A percentile compares a stretch with the other conserved stretches of the same genome.
phyloP scores from a whole-genome alignment of 306 rosid species.

The Glycine soja region DNA sequence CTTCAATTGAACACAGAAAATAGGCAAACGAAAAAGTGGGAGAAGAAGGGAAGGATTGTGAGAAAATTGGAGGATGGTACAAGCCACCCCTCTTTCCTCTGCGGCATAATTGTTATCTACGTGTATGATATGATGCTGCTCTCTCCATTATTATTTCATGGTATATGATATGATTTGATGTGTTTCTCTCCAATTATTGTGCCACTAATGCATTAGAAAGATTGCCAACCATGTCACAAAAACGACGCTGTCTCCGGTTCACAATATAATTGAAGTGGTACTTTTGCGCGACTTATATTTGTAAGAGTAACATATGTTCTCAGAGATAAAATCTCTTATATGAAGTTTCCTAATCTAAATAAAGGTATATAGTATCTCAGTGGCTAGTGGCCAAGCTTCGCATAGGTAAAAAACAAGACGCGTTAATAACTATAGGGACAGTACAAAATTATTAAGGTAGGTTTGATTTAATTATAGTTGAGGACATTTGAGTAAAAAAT shows the following conservation, averaged over 20 bases:
- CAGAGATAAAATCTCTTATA: no score
- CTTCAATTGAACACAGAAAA: not conserved
- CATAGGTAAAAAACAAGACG: not conserved
- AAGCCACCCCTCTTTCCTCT: constrained; percentile 27
- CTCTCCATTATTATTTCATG: constrained; percentile 47
- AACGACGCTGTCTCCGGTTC: constrained; percentile 10
- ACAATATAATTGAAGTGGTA: constrained; percentile 32
- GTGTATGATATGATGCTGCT: constrained; percentile 51
- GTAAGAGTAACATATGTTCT: no score
- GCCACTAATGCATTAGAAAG: constrained; percentile 47
- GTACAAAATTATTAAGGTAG: no score
- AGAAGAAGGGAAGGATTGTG: no score
- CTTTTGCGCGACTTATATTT: not conserved
- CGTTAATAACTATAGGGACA: not conserved
- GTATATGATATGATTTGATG: constrained; percentile 55
- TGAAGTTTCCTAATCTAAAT: constrained; percentile 23
- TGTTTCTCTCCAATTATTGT: constrained; percentile 53
- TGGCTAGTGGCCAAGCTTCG: not conserved
- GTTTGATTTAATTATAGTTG: no score
- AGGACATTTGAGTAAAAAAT: no score
- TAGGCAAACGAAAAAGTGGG: not conserved
- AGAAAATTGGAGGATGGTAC: constrained; percentile 15
- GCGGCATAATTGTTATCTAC: constrained; percentile 52
- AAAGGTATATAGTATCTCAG: not conserved
- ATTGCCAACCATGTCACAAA: constrained; percentile 55